These are phyloP conservation scores for Trichomonas tenax DNA, from an alignment of 208 protist species.

Conservation along the genomic window DNA sequence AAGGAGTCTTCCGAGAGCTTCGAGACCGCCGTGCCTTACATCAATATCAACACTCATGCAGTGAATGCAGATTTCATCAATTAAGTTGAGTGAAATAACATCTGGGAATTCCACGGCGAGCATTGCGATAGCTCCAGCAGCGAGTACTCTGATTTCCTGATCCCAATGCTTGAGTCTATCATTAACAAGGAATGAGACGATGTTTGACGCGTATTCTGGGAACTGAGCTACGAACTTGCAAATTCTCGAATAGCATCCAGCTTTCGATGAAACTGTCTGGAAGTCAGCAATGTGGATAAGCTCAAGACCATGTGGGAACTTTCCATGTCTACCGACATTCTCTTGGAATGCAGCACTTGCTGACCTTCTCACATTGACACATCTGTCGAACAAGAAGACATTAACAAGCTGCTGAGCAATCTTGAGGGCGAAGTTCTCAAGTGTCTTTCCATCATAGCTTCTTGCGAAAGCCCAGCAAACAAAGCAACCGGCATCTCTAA, in stretches of 20 bases:
- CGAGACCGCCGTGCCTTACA: not conserved
- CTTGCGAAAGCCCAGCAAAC: constrained; percentile 90
- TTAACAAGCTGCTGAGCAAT: constrained; percentile 43
- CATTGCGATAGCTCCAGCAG: not conserved
- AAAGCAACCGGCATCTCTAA: constrained; percentile 92
- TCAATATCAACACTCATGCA: not conserved
- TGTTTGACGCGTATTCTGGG: not conserved
- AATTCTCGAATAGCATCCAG: constrained; percentile 64
- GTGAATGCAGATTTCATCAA: not conserved
- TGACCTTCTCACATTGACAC: constrained; percentile 56
- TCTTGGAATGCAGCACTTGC: constrained; percentile 61
- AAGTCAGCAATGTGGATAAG: constrained; percentile 84
- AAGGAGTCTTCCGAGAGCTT: not conserved
- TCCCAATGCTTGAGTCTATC: not conserved
- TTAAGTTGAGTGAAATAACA: not conserved
- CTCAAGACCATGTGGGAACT: constrained; percentile 82
- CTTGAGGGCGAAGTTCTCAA: constrained; percentile 32
- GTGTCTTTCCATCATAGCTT: constrained; percentile 69
- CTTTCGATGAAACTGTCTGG: constrained; percentile 69
- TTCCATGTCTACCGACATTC: constrained; percentile 60
- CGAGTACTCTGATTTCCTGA: not conserved
- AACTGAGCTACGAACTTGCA: constrained; percentile 45
- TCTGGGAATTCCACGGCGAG: not conserved
- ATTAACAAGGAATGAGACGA: not conserved
- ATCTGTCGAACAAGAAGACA: constrained; percentile 49